Percentiles rank a stretch among this genome's conserved stretches.
Evolutionary conservation across 176 grass and related monocot species (phyloP).

Genomic region (Ananas comosus): DNA sequence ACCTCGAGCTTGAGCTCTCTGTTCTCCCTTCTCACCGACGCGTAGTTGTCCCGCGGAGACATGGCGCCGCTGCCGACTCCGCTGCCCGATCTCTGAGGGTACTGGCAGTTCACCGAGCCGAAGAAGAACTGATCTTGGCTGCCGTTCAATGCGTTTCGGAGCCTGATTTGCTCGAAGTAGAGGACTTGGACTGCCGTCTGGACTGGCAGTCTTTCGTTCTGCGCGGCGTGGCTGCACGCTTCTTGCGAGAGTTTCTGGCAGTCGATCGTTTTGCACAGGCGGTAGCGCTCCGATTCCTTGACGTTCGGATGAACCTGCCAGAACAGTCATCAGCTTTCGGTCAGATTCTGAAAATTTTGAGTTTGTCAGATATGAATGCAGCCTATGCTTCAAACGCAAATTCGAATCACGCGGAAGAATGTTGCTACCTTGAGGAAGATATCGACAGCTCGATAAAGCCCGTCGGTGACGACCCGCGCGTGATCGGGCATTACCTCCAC

Average conservation of each 20-base stretch:
- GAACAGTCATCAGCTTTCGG: no score
- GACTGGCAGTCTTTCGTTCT: slow-evolving; percentile 80
- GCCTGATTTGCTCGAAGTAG: slow-evolving; percentile 87
- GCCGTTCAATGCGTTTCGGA: slow-evolving; percentile 62
- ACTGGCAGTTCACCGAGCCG: slow-evolving; percentile 28
- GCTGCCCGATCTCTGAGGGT: slow-evolving; percentile 53
- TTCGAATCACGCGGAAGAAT: no score
- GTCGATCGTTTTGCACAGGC: slow-evolving; percentile 86
- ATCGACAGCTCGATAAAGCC: slow-evolving; percentile 84
- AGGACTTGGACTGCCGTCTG: slow-evolving; percentile 96
- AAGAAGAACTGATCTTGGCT: slow-evolving; percentile 71
- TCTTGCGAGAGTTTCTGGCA: slow-evolving; percentile 89
- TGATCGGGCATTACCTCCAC: slow-evolving; percentile 81
- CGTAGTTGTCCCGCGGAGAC: slow-evolving; percentile 92
- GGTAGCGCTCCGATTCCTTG: slow-evolving; percentile 86
- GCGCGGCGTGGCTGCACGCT: slow-evolving; percentile 87
- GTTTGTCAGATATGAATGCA: no score
- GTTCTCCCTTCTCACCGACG: slow-evolving; percentile 88
- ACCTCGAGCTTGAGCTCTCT: slow-evolving; percentile 90
- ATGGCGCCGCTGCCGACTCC: slow-evolving; percentile 76
- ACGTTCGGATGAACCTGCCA: slow-evolving; percentile 87
- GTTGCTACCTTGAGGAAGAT: slow-evolving; percentile 77
- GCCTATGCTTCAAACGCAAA: background rate
- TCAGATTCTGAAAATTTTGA: no score
- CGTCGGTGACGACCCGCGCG: slow-evolving; percentile 76